Evolutionary conservation across 306 rosid genomes (phyloP), one percentile per base, ranked within the genome.

Genomic region (Carpinus fangiana): DNA sequence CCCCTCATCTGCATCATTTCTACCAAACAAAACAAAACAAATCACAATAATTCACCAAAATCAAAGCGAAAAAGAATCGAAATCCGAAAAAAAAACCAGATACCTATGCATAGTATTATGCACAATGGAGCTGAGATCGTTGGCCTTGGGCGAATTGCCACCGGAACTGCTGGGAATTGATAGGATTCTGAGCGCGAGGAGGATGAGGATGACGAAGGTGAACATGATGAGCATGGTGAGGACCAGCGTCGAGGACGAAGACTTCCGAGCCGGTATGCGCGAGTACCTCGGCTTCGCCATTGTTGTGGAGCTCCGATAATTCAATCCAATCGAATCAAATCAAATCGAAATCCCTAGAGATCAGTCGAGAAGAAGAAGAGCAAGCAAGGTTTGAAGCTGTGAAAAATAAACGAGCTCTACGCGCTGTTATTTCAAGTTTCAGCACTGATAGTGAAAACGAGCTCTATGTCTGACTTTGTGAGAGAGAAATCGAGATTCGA

Each of bases 161-260:
- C 88, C 78, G 1, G 91, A 91, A 85, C 85, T 76, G 45, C 46
- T 85, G 2, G 98, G 99, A 64, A 93, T 81, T 8, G 99, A 96
- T 85, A 96, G 92, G 70, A 96, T 85, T 43, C 99, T 98, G 54
- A 96, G 93, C 16, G 91, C 93, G 72, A 96, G 92, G 45, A 96
- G 99, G 78, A 91, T 89, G 78, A 96, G 90, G 23, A 91, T 79
- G 79, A 88, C 93, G 87, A 93, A 89, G 78, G 93, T 90, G 92
- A 90, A 90, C 79, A 84, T 81, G 54, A 93, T 76, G 53, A 96
- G 92, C 82, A 89, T 41, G 36, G 93, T 78, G 59, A 91, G 85
- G 36, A 93, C 75, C 56, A 96, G 78, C 16, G 97, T 88, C 0
- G 89, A 69, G 0, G 86, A 83, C 10, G 88, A 81, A 0, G 97